These are phyloP conservation scores for Penstemon barbatus DNA, from an alignment of 257 asterid genomes.

Conservation along the genomic window DNA sequence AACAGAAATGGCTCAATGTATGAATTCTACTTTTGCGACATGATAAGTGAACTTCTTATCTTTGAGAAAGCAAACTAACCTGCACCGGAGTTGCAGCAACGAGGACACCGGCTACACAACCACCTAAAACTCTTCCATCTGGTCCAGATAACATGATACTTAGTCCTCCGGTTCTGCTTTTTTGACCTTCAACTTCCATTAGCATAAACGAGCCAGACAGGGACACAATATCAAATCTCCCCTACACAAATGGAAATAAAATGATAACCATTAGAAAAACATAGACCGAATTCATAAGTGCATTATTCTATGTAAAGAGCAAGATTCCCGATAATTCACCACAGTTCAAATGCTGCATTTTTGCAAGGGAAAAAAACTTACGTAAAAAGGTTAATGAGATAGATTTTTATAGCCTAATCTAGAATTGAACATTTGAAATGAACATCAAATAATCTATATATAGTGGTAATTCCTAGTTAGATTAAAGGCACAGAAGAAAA, in stretches of 20 bases:
- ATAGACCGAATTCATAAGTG: constrained; percentile 4
- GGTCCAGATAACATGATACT: constrained; percentile 60
- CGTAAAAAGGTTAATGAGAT: neutral
- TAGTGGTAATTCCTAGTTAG: neutral
- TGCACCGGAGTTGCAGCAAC: constrained; percentile 61
- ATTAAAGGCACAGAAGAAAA: neutral
- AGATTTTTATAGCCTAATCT: neutral
- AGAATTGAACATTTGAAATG: neutral
- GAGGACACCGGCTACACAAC: constrained; percentile 66
- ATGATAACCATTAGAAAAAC: neutral
- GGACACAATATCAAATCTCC: constrained; percentile 57
- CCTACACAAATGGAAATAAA: constrained; percentile 34
- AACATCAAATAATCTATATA: neutral
- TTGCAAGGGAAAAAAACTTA: neutral
- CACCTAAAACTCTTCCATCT: constrained; percentile 69
- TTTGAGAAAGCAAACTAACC: constrained; percentile 38
- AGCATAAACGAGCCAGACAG: constrained; percentile 62
- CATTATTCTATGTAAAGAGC: constrained; percentile 1
- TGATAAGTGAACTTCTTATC: neutral
- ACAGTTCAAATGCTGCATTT: neutral
- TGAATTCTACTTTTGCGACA: neutral
- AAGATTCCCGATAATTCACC: constrained; percentile 4
- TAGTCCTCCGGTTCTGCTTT: constrained; percentile 55
- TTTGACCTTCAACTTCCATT: constrained; percentile 54
- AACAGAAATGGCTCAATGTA: too few species aligned